A percentile compares a stretch with the other conserved stretches of the same genome.
Conservation (phyloP, 2,329 filamentous ascomycete genomes). For the Byssochlamys sp. region DNA sequence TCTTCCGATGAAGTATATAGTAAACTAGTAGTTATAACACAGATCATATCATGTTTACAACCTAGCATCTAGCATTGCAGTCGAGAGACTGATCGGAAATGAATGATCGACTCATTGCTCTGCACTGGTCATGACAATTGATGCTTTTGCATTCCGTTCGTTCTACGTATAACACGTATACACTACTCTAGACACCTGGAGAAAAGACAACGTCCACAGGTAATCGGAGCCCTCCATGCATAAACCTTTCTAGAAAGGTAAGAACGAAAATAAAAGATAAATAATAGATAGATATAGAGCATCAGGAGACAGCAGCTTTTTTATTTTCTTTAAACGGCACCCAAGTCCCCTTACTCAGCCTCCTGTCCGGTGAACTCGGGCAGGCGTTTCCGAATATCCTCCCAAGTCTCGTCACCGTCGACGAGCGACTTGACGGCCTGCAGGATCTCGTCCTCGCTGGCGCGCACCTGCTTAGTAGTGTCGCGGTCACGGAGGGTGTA, state of each 20-base stretch:
- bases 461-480: slow-evolving; percentile 80
- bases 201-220: neutral
- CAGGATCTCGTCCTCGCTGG: slow-evolving; percentile 68
- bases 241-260: too few species aligned
- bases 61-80: too few species aligned
- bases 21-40: too few species aligned
- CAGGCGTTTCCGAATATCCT: slow-evolving; percentile 64
- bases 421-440: slow-evolving; percentile 58
- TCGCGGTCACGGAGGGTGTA: slow-evolving; percentile 86
- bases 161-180: neutral
- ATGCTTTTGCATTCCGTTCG: neutral
- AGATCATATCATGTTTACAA: too few species aligned
- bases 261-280: neutral
- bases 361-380: slow-evolving; percentile 76
- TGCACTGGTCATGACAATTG: neutral
- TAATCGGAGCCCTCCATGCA: neutral
- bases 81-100: too few species aligned
- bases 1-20: neutral
- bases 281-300: neutral
- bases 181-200: neutral
- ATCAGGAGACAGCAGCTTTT: too few species aligned
- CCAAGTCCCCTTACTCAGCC: slow-evolving; percentile 30
- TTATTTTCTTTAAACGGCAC: neutral
- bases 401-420: slow-evolving; percentile 56
- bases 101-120: too few species aligned